Evolutionary conservation across 768 basidiomycete genomes (phyloP), one percentile per base, ranked within the genome.

Genomic region (Arthromyces matolae): DNA sequence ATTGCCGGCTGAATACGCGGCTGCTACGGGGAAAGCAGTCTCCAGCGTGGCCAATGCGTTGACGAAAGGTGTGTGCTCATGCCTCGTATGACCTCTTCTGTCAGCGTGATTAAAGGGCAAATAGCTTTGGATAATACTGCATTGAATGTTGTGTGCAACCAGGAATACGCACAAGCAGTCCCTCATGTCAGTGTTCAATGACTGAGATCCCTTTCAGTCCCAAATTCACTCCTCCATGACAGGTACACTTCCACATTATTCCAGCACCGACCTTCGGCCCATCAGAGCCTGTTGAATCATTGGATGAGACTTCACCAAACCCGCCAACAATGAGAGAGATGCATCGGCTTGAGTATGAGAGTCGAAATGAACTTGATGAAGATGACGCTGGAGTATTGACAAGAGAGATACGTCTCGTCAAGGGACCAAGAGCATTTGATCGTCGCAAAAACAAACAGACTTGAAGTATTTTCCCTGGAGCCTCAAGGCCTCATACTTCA

Each of bases 171-270:
- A 0, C 86, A 89, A 59, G 83, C 83, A 4, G 84, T 89, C 6
- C 81, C 80, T n/a, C 86, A 89, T 67, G 86, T 86, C 52, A 49
- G 79, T 47, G 36, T 20, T 58, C 5, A 8, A 39, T 22, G n/a
- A n/a, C n/a, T n/a, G n/a, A n/a, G n/a, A n/a, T n/a, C n/a, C n/a
- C n/a, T n/a, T n/a, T n/a, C n/a, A n/a, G n/a, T n/a, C n/a, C n/a
- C n/a, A n/a, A n/a, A n/a, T n/a, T n/a, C n/a, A n/a, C n/a, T n/a
- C n/a, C n/a, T n/a, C n/a, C n/a, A n/a, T n/a, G n/a, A n/a, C n/a
- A 86, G 84, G 86, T 87, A 24, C 86, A 87, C 60, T 86, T 82
- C 59, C 86, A 89, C 61, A 75, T 89, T 42, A 81, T 89, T 45
- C 86, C 86, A 1, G 85, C 86, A 2, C 86, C 86, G 2, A 68